A percentile compares a stretch with the other conserved stretches of the same genome.
Evolutionary conservation across 1,284 basidiomycete genomes (phyloP).

Genomic region (Heliocybe sulcata): DNA sequence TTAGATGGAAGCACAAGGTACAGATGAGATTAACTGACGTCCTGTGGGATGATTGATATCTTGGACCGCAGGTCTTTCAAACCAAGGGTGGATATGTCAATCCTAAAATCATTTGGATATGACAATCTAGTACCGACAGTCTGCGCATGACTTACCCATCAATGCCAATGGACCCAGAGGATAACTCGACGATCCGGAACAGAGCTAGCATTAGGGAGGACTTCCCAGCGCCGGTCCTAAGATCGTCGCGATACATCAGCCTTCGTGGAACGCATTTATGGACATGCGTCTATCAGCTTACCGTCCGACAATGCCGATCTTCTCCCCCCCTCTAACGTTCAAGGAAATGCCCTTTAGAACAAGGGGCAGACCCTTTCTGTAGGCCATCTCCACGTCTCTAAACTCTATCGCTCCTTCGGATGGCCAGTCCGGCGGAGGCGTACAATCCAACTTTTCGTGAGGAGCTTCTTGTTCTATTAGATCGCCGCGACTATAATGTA

Average conservation of each 20-base stretch:
- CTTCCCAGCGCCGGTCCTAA: slow-evolving; percentile 1
- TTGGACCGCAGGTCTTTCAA: slow-evolving; percentile 28
- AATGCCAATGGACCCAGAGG: slow-evolving; percentile 1
- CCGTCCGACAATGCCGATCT: slow-evolving; percentile 71
- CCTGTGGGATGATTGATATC: slow-evolving; percentile 35
- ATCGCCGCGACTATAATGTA: slow-evolving; percentile 52
- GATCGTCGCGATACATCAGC: slow-evolving; percentile 6
- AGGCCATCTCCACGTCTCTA: slow-evolving; percentile 47
- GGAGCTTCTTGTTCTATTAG: slow-evolving; percentile 59
- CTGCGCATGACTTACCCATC: slow-evolving; percentile 25
- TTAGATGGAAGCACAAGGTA: slow-evolving; percentile 5
- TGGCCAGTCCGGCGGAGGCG: slow-evolving; percentile 48
- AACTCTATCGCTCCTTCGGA: slow-evolving; percentile 41
- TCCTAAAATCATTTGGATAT: slow-evolving; percentile 33
- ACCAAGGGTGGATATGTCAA: slow-evolving; percentile 18
- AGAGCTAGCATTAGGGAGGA: slow-evolving; percentile 30
- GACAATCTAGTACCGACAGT: slow-evolving; percentile 29
- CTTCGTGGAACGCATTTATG: slow-evolving; percentile 14
- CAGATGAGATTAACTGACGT: slow-evolving; percentile 7
- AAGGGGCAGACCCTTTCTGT: slow-evolving; percentile 48
- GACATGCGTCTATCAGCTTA: slow-evolving; percentile 16
- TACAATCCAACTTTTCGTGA: slow-evolving; percentile 45
- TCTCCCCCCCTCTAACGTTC: slow-evolving; percentile 61
- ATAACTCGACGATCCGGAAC: slow-evolving; percentile 16
- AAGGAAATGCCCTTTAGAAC: slow-evolving; percentile 54